Percentiles rank a stretch among this genome's conserved stretches.
Evolutionary conservation across 495 filamentous ascomycete species (phyloP).

Genomic region (Daldinia bambusicola): DNA sequence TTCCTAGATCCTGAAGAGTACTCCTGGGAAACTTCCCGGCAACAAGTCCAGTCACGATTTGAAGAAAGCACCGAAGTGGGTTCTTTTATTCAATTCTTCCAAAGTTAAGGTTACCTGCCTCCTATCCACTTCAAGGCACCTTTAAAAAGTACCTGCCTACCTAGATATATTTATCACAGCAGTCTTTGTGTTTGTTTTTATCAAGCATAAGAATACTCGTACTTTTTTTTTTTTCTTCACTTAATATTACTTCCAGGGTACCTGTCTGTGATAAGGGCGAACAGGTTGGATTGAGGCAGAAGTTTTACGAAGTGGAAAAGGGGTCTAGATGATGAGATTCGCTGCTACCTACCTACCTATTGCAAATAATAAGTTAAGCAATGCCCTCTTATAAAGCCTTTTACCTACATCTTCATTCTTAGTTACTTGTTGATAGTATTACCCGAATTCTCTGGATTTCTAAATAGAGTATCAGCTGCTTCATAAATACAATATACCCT

Average conservation of each 20-base stretch:
- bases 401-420: background rate
- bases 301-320: background rate
- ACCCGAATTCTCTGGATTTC: background rate
- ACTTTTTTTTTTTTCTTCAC: slow-evolving; percentile 22
- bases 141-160: background rate
- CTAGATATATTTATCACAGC: background rate
- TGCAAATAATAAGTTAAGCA: background rate
- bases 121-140: background rate
- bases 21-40: background rate
- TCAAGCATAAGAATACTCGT: slow-evolving; percentile 3
- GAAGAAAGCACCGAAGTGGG: slow-evolving; percentile 7
- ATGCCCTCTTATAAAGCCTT: background rate
- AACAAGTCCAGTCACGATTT: background rate
- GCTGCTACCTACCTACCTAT: background rate
- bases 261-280: background rate
- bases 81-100: slow-evolving; percentile 5
- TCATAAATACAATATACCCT: slow-evolving; percentile 11
- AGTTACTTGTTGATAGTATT: slow-evolving; percentile 7
- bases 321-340: background rate
- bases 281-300: background rate
- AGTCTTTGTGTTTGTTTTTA: background rate
- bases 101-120: background rate
- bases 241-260: slow-evolving; percentile 8
- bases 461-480: slow-evolving; percentile 1
- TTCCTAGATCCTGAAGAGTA: background rate